Conservation (phyloP, 306 rosid genomes). For the Aeschynomene evenia region DNA sequence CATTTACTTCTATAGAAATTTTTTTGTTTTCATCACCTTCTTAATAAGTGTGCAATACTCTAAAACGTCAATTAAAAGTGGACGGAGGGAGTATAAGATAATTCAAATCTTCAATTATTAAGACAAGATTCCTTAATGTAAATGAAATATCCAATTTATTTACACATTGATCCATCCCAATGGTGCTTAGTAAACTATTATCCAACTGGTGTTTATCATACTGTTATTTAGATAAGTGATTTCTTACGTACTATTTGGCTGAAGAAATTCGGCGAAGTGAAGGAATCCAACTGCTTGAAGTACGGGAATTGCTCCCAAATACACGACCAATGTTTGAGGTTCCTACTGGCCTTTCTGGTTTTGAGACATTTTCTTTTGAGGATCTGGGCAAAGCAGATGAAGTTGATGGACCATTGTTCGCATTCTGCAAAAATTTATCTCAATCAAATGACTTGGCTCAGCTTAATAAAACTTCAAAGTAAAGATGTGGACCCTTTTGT, state of each 20-base stretch:
- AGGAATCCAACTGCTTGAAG: constrained; percentile 58
- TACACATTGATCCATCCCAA: too few species aligned
- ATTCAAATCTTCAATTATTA: too few species aligned
- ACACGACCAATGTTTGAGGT: constrained; percentile 42
- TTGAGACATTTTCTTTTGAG: constrained; percentile 33
- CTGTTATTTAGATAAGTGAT: background rate
- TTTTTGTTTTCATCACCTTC: too few species aligned
- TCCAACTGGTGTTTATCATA: too few species aligned
- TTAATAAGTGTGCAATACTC: too few species aligned
- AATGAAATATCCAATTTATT: too few species aligned
- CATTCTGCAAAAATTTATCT: constrained; percentile 44
- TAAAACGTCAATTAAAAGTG: too few species aligned
- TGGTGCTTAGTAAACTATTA: too few species aligned
- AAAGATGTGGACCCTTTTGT: background rate
- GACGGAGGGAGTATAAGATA: too few species aligned
- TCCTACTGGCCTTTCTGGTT: constrained; percentile 36
- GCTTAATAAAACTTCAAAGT: constrained; percentile 11
- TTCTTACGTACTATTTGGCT: constrained; percentile 45
- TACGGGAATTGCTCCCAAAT: constrained; percentile 42
- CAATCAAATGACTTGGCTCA: constrained; percentile 21
- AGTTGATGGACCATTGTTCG: constrained; percentile 43
- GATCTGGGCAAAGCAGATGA: constrained; percentile 35
- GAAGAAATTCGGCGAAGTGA: constrained; percentile 59
- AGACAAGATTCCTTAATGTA: too few species aligned
- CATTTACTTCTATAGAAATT: too few species aligned